A percentile compares a stretch with the other conserved stretches of the same genome.
These are phyloP conservation scores for Bipolaris gigantea DNA, from an alignment of 2,329 filamentous ascomycete species.

Conservation along the genomic window DNA sequence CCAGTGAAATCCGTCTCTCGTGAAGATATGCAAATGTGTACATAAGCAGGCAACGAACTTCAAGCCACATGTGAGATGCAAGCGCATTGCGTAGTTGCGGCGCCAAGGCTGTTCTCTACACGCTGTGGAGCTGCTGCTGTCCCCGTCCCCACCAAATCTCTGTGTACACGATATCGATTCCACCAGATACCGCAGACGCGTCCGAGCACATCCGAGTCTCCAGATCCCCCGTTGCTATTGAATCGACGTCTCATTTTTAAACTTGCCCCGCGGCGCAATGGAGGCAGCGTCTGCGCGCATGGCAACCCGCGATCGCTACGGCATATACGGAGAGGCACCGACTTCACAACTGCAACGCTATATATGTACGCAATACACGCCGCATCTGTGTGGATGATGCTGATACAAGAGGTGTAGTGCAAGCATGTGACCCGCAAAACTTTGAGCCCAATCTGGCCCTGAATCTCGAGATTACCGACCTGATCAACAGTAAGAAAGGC, in stretches of 20 bases:
- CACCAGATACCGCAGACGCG: slow-evolving; percentile 4
- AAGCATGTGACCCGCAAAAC: slow-evolving; percentile 95
- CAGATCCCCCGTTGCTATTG: neutral
- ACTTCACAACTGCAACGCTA: slow-evolving; percentile 90
- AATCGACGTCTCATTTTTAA: neutral
- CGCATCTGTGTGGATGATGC: neutral
- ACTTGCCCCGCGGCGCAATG: slow-evolving; percentile 53
- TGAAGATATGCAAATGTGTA: neutral
- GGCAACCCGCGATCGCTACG: slow-evolving; percentile 92
- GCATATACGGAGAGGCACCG: slow-evolving; percentile 74
- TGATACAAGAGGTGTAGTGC: slow-evolving; percentile 56
- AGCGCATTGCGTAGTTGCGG: slow-evolving; percentile 19
- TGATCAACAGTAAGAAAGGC: slow-evolving; percentile 97
- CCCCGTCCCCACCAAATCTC: slow-evolving; percentile 19
- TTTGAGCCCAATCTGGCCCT: slow-evolving; percentile 97
- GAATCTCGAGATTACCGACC: slow-evolving; percentile 92
- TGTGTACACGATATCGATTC: slow-evolving; percentile 15
- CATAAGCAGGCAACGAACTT: neutral
- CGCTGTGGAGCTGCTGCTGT: slow-evolving; percentile 12
- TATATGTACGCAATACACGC: slow-evolving; percentile 61
- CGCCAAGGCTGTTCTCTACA: slow-evolving; percentile 19
- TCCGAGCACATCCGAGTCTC: neutral
- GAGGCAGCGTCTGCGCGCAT: slow-evolving; percentile 95
- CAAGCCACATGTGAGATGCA: slow-evolving; percentile 7
- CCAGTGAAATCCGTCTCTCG: neutral